Evolutionary conservation across 2,329 filamentous ascomycete species (phyloP).

Genomic region (Scedosporium dehoogii): DNA sequence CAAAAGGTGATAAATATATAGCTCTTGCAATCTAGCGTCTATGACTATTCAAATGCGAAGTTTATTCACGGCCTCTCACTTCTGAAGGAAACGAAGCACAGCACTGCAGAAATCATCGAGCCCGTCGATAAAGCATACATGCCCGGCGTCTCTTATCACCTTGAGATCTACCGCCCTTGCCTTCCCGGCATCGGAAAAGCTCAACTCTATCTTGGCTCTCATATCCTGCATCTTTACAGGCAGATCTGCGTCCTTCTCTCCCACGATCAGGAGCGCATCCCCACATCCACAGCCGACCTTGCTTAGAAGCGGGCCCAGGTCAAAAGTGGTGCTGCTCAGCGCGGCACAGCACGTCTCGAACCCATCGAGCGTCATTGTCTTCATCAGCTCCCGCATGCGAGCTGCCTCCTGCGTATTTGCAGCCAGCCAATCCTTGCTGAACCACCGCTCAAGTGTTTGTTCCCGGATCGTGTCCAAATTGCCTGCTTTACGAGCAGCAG

Average conservation of each 20-base stretch:
- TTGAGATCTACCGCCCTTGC: constrained; percentile 19
- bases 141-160: constrained; percentile 25
- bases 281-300: constrained; percentile 23
- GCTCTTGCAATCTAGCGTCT: background rate
- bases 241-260: constrained; percentile 31
- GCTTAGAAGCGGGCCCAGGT: constrained; percentile 24
- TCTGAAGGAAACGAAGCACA: constrained; percentile 17
- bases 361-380: constrained; percentile 26
- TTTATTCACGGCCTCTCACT: background rate
- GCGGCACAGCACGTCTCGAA: constrained; percentile 31
- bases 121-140: constrained; percentile 28
- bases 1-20: background rate
- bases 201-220: constrained; percentile 22
- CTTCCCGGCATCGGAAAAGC: constrained; percentile 18
- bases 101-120: constrained; percentile 20
- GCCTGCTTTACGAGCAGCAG: constrained; percentile 21
- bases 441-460: constrained; percentile 29
- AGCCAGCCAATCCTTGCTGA: constrained; percentile 25
- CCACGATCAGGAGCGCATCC: constrained; percentile 26
- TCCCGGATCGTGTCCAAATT: constrained; percentile 21
- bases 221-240: constrained; percentile 27
- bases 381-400: constrained; percentile 25
- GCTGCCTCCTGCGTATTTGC: constrained; percentile 23
- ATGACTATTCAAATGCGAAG: background rate
- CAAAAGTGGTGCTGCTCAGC: constrained; percentile 24